These are phyloP conservation scores for Eucalyptus regnans DNA, from an alignment of 345 rosid genomes.

Conservation along the genomic window DNA sequence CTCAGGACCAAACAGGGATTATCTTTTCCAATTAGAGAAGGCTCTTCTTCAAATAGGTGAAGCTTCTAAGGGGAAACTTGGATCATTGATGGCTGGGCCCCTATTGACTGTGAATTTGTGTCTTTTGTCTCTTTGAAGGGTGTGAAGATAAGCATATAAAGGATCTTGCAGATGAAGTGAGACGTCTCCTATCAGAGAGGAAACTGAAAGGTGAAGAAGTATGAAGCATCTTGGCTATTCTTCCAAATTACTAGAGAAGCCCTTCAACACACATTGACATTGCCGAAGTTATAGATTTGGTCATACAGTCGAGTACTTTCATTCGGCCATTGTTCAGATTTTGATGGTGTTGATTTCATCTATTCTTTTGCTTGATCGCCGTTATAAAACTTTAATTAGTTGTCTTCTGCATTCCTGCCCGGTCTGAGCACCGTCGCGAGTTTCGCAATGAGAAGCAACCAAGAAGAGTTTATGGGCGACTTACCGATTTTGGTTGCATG, in stretches of 20 bases:
- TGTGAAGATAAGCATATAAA: slow-evolving; percentile 62
- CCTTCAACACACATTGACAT: neutral
- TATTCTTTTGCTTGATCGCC: neutral
- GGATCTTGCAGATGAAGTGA: slow-evolving; percentile 61
- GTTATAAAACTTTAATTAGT: neutral
- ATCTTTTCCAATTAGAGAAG: slow-evolving; percentile 63
- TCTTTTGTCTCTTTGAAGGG: slow-evolving; percentile 12
- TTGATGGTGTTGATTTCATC: neutral
- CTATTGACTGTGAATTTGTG: neutral
- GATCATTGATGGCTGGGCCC: neutral
- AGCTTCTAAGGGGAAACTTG: neutral
- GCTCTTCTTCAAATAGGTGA: slow-evolving; percentile 61
- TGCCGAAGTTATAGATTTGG: neutral
- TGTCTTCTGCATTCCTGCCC: neutral
- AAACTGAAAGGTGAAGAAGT: neutral
- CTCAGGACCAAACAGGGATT: slow-evolving; percentile 92
- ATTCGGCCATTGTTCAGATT: neutral
- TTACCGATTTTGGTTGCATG: neutral
- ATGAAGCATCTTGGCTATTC: neutral
- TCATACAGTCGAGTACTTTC: neutral
- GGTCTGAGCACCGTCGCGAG: neutral
- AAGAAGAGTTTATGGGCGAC: neutral
- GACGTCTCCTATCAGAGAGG: slow-evolving; percentile 31
- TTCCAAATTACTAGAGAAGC: neutral
- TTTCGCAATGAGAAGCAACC: neutral